Conservation (phyloP, 2,329 filamentous ascomycete species). For the Aspergillus aculeatus region DNA sequence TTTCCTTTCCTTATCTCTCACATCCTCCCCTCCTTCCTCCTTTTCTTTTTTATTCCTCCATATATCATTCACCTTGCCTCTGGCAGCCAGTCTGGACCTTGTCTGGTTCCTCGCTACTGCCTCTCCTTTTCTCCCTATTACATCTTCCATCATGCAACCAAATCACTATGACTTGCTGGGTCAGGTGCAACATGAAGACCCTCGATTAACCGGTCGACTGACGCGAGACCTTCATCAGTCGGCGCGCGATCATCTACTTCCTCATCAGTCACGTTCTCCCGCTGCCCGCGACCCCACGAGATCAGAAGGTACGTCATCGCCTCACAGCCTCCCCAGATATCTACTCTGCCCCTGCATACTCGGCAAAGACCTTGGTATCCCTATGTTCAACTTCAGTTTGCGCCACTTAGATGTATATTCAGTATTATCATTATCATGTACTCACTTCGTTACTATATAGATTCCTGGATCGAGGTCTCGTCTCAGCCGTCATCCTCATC, state of each 20-base stretch:
- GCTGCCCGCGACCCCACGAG: constrained; percentile 38
- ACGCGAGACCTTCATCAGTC: constrained; percentile 34
- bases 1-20: neutral
- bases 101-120: neutral
- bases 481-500: constrained; percentile 94
- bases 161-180: constrained; percentile 40
- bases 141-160: constrained; percentile 36
- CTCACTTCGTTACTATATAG: constrained; percentile 56
- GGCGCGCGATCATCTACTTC: constrained; percentile 19
- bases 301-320: constrained; percentile 43
- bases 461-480: constrained; percentile 94
- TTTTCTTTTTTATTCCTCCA: neutral
- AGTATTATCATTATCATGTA: constrained; percentile 37
- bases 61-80: neutral
- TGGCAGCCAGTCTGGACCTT: neutral
- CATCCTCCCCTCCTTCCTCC: neutral
- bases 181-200: constrained; percentile 33
- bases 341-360: constrained; percentile 14
- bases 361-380: constrained; percentile 2
- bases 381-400: constrained; percentile 20
- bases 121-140: neutral
- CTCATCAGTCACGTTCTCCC: constrained; percentile 34
- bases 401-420: constrained; percentile 1
- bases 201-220: constrained; percentile 32
- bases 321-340: constrained; percentile 8